Percentiles rank a stretch among this genome's conserved stretches.
Conservation (phyloP, 2,329 filamentous ascomycete genomes). For the Penicillium sp. region DNA sequence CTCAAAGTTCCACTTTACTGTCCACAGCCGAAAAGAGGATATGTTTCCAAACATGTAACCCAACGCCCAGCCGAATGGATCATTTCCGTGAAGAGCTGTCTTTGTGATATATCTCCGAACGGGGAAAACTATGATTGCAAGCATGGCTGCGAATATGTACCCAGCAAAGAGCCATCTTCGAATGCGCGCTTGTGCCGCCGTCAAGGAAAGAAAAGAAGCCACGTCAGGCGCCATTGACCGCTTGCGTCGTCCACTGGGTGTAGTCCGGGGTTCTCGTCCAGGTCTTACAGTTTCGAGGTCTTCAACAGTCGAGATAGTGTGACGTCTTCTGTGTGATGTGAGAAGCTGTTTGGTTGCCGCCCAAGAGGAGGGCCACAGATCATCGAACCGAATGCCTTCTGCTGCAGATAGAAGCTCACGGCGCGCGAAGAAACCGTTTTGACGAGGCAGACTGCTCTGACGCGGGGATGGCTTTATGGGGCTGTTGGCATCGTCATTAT, state of each 20-base stretch:
- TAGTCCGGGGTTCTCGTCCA: conserved; percentile 35
- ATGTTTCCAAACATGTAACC: conserved; percentile 84
- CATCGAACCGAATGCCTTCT: conserved; percentile 23
- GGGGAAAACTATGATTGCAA: conserved; percentile 63
- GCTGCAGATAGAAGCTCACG: conserved; percentile 16
- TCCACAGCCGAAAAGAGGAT: conserved; percentile 65
- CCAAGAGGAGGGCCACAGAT: conserved; percentile 19
- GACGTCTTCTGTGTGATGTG: conserved; percentile 30
- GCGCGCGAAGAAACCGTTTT: conserved; percentile 9
- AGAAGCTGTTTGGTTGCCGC: conserved; percentile 16
- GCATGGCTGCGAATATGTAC: conserved; percentile 69
- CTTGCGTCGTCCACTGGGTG: conserved; percentile 63
- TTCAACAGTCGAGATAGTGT: conserved; percentile 51
- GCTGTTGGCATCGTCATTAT: conserved; percentile 16
- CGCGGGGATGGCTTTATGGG: conserved; percentile 26
- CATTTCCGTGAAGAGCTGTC: conserved; percentile 65
- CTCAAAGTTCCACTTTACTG: conserved; percentile 65
- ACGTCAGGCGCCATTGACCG: conserved; percentile 61
- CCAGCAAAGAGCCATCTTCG: conserved; percentile 81
- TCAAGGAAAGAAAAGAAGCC: conserved; percentile 74
- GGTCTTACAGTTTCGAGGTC: conserved; percentile 23
- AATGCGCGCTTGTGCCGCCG: conserved; percentile 67
- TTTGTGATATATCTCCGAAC: conserved; percentile 66
- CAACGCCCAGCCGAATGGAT: conserved; percentile 89
- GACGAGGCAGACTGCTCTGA: conserved; percentile 12